These are phyloP conservation scores for Miamiensis avidus DNA, from an alignment of 169 alveolate genomes.

Conservation along the genomic window DNA sequence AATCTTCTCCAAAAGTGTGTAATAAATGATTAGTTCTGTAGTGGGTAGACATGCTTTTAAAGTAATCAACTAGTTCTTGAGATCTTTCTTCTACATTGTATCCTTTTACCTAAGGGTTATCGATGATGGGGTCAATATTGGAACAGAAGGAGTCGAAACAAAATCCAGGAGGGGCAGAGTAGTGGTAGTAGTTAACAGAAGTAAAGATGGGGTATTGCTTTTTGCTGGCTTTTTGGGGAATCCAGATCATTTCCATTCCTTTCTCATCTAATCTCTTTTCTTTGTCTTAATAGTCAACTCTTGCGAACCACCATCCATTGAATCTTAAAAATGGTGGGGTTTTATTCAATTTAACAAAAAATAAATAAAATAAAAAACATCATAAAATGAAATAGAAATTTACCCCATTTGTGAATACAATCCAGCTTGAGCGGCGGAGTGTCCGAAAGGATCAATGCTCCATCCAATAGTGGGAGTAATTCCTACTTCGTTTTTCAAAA, in stretches of 20 bases:
- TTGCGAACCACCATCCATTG: constrained; percentile 62
- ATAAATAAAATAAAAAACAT: no score
- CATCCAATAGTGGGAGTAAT: constrained; percentile 81
- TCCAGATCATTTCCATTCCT: constrained; percentile 57
- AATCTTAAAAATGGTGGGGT: constrained; percentile 36
- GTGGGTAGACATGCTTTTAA: constrained; percentile 30
- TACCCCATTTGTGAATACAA: constrained; percentile 71
- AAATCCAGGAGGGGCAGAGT: constrained; percentile 60
- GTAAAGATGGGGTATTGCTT: constrained; percentile 48
- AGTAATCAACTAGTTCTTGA: constrained; percentile 36
- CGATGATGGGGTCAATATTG: constrained; percentile 55
- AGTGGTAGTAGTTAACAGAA: constrained; percentile 52
- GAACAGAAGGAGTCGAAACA: constrained; percentile 45
- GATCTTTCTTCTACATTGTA: constrained; percentile 49
- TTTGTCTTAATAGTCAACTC: constrained; percentile 70
- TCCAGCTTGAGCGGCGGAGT: constrained; percentile 66
- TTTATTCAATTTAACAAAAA: no score
- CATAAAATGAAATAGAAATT: no score
- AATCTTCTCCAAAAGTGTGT: constrained; percentile 66
- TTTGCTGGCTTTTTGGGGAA: not conserved
- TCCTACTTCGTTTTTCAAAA: constrained; percentile 55
- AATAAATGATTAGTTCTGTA: constrained; percentile 56
- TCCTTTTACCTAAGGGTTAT: constrained; percentile 40
- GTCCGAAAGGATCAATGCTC: constrained; percentile 92
- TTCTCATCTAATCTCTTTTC: constrained; percentile 44